Evolutionary conservation across 202 grass and related monocot species (phyloP), one percentile per base, ranked within the genome.

Genomic region (Setaria italica): DNA sequence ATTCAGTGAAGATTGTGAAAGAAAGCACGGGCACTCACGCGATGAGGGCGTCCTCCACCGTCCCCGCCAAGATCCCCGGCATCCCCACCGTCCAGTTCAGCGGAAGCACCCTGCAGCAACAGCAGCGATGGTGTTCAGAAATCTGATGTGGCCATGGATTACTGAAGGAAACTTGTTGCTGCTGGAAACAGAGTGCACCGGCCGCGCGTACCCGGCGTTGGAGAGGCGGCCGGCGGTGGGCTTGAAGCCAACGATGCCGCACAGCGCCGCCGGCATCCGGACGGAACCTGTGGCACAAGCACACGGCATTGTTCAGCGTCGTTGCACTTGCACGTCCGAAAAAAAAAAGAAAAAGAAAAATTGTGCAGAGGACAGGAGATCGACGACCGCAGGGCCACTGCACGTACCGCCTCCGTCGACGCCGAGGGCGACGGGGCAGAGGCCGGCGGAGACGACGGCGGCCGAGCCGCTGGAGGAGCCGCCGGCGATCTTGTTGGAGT

Each of bases 81-180:
- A 99, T 99, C 37, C 97, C 97, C 19, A 99, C 97, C 4, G 97
- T 99, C 97, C 97, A 99, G 74, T 99, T 99, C 62, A 99, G 69
- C 35, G 97, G 97, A 57, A 99, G 94, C 60, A 96, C 90, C 57
- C 95, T 97, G 90, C 21, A 83, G 66, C 66, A 11, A 19, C 39
- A 70, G 4, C 14, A 37, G 10, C 34, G 21, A 37, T 41, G 73
- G 19, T 20, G 30, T 35, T 37, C 33, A 66, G 63, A 33, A 63
- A 35, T 37, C 63, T 66, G 60, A 17, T 0, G 14, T 37, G 15
- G 63, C 17, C 16, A 43, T 11, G 37, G 39, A 42, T 42, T 19
- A 41, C 35, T 16, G 0, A 20, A 56, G 53, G 17, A 55, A 5
- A 16, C 1, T 11, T 4, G n/a, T 1, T 59, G 56, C n/a, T 59